These are phyloP conservation scores for Septoria linicola DNA, from an alignment of 2,329 filamentous ascomycete species.

Conservation along the genomic window DNA sequence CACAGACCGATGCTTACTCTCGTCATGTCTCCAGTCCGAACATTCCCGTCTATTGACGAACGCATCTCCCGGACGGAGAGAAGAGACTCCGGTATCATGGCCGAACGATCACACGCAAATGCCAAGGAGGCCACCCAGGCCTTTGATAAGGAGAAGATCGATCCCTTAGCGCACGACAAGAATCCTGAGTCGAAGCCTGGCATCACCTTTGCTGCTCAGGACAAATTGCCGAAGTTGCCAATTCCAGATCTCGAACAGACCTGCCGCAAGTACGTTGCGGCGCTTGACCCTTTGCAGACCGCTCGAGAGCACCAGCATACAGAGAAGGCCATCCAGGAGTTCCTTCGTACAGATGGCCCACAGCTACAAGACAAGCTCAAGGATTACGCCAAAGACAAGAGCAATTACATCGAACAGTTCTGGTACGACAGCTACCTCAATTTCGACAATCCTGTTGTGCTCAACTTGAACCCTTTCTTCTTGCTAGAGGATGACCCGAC, in stretches of 20 bases:
- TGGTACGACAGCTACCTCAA: slow-evolving; percentile 99
- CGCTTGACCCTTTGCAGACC: slow-evolving; percentile 77
- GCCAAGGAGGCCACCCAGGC: slow-evolving; percentile 55
- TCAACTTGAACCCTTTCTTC: slow-evolving; percentile 98
- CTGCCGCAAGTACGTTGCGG: slow-evolving; percentile 74
- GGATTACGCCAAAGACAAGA: slow-evolving; percentile 83
- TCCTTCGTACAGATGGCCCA: slow-evolving; percentile 76
- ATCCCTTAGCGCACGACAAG: slow-evolving; percentile 50
- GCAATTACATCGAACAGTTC: slow-evolving; percentile 98
- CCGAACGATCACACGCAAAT: slow-evolving; percentile 48
- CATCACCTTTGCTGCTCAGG: slow-evolving; percentile 86
- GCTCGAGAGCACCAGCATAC: slow-evolving; percentile 81
- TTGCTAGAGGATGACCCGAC: slow-evolving; percentile 96
- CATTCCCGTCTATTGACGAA: slow-evolving; percentile 33
- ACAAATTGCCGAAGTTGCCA: slow-evolving; percentile 84
- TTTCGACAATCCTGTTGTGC: slow-evolving; percentile 93
- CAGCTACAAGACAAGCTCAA: slow-evolving; percentile 85
- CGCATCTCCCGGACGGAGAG: slow-evolving; percentile 23
- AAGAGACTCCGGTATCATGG: slow-evolving; percentile 41
- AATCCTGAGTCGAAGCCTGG: slow-evolving; percentile 63
- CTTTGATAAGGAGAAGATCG: slow-evolving; percentile 49
- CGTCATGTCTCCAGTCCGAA: slow-evolving; percentile 57
- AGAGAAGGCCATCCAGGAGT: slow-evolving; percentile 75
- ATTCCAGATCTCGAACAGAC: slow-evolving; percentile 83
- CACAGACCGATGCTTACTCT: slow-evolving; percentile 40